Evolutionary conservation across 192 early-diverging fungal species (phyloP).

Genomic region (Coemansia sp.): DNA sequence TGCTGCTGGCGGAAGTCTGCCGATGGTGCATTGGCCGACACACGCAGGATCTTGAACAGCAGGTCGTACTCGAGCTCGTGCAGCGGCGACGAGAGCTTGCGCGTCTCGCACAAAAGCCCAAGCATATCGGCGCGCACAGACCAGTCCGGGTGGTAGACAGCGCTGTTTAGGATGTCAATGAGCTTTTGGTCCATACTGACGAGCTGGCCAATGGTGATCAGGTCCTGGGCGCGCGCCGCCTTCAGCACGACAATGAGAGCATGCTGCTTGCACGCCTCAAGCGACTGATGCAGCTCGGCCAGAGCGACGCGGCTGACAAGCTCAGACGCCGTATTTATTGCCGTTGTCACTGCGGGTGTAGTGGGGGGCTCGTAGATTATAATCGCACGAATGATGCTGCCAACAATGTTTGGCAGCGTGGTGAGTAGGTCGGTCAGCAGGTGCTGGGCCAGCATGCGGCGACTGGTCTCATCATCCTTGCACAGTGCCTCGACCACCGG

Average conservation of each 20-base stretch:
- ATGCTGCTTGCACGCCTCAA: constrained; percentile 37
- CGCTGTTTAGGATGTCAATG: constrained; percentile 51
- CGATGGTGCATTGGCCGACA: constrained; percentile 67
- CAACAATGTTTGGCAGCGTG: constrained; percentile 19
- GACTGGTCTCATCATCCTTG: constrained; percentile 40
- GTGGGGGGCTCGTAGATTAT: not conserved
- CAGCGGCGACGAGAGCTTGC: constrained; percentile 61
- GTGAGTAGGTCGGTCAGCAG: constrained; percentile 25
- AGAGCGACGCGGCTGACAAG: constrained; percentile 8
- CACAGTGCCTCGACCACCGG: constrained; percentile 33
- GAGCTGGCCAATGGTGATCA: constrained; percentile 30
- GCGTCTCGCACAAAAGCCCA: constrained; percentile 77
- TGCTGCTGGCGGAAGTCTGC: constrained; percentile 83
- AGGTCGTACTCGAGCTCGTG: constrained; percentile 60
- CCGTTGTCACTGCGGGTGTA: not conserved
- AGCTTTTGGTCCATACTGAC: constrained; percentile 16
- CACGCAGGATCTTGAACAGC: constrained; percentile 62
- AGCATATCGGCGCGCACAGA: constrained; percentile 74
- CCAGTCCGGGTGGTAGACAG: constrained; percentile 68
- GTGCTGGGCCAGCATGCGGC: constrained; percentile 41
- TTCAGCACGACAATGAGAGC: constrained; percentile 47
- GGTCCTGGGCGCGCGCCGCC: constrained; percentile 32
- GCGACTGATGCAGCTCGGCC: constrained; percentile 15
- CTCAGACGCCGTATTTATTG: not conserved
- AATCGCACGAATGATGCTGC: constrained; percentile 16